These are phyloP conservation scores for Myxozyma vanderwaltii DNA, from an alignment of 805 yeast genomes.

Conservation along the genomic window DNA sequence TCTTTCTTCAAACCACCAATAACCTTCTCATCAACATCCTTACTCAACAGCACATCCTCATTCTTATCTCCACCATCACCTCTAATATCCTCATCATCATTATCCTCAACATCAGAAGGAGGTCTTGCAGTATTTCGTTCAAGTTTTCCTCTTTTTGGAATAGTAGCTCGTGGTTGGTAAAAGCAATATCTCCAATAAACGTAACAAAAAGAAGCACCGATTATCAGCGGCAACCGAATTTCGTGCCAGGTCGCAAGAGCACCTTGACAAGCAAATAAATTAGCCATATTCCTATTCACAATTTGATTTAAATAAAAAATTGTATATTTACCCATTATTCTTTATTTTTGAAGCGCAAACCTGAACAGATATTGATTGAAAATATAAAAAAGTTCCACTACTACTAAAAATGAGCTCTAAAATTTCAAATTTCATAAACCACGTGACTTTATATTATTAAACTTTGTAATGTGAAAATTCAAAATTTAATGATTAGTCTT, in stretches of 20 bases:
- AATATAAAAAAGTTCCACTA: too few relatives aligned
- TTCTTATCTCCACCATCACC: neutral
- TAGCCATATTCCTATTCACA: too few relatives aligned
- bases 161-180: conserved; percentile 29
- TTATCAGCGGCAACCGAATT: conserved; percentile 24
- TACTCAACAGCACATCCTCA: neutral
- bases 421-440: neutral
- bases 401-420: neutral
- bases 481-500: neutral
- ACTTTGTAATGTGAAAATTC: neutral
- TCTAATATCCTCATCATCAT: conserved; percentile 14
- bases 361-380: too few relatives aligned
- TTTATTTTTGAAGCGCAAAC: too few relatives aligned
- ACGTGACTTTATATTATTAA: neutral
- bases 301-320: too few relatives aligned
- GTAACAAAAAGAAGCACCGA: conserved; percentile 24
- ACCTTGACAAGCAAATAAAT: neutral
- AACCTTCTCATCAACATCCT: neutral
- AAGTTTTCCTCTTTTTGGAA: conserved; percentile 5
- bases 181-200: conserved; percentile 31
- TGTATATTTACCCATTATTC: conserved; percentile 1
- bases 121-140: conserved; percentile 11
- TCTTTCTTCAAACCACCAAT: too few relatives aligned
- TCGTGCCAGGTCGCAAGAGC: conserved; percentile 27
- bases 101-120: conserved; percentile 22